These are phyloP conservation scores for Xanthoconium purpureum DNA, from an alignment of 768 basidiomycete species.

Conservation along the genomic window DNA sequence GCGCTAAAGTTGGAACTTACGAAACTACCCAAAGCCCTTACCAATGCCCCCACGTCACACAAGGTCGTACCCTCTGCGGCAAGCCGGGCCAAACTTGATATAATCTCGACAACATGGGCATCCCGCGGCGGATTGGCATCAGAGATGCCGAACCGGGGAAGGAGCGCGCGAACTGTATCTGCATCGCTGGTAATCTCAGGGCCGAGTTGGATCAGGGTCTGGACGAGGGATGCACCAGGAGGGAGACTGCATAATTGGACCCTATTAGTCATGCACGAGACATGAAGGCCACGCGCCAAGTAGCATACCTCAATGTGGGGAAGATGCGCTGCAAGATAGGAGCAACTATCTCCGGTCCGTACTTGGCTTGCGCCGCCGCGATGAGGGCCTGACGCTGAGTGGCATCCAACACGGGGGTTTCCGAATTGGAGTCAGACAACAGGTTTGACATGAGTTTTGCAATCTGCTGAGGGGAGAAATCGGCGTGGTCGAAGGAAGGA, in stretches of 20 bases:
- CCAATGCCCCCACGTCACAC: slow-evolving; percentile 72
- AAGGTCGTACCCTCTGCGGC: slow-evolving; percentile 70
- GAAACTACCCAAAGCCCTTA: slow-evolving; percentile 69
- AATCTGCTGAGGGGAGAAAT: slow-evolving; percentile 70
- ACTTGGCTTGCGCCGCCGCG: slow-evolving; percentile 71
- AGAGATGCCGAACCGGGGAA: slow-evolving; percentile 73
- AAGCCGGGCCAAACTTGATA: slow-evolving; percentile 62
- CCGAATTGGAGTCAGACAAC: slow-evolving; percentile 65
- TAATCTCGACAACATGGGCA: slow-evolving; percentile 65
- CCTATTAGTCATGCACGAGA: slow-evolving; percentile 12
- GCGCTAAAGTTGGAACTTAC: slow-evolving; percentile 46
- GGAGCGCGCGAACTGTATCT: slow-evolving; percentile 64
- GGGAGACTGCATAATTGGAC: slow-evolving; percentile 48
- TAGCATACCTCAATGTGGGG: slow-evolving; percentile 65
- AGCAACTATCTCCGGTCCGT: slow-evolving; percentile 70
- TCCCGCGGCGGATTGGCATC: slow-evolving; percentile 70
- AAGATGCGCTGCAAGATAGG: slow-evolving; percentile 75
- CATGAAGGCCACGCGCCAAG: slow-evolving; percentile 11
- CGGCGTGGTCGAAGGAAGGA: slow-evolving; percentile 79
- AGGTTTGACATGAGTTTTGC: slow-evolving; percentile 80
- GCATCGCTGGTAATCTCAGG: slow-evolving; percentile 74
- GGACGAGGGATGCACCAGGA: slow-evolving; percentile 65
- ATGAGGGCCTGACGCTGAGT: slow-evolving; percentile 75
- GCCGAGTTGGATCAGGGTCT: slow-evolving; percentile 73
- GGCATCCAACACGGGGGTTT: slow-evolving; percentile 68